phyloP scores from a whole-genome alignment of 371 early-diverging fungal genomes.

The Actinomucor elegans region DNA sequence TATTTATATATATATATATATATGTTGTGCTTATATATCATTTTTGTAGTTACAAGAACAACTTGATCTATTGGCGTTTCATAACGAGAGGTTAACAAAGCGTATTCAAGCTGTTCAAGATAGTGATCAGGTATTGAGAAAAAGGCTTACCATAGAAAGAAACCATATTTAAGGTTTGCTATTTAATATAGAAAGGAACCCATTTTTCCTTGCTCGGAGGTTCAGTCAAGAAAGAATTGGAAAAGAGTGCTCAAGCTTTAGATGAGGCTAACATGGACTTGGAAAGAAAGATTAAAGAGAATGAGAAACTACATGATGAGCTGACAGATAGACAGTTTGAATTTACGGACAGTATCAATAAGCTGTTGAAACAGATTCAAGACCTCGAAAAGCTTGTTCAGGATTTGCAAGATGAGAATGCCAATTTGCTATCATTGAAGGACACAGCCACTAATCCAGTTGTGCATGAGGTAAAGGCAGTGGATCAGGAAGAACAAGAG shows the following conservation, averaged over 20 bases:
- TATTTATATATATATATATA: background rate
- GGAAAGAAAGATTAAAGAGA: conserved; percentile 60
- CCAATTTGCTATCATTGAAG: conserved; percentile 20
- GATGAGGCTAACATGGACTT: conserved; percentile 57
- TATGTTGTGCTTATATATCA: background rate
- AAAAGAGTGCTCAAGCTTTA: conserved; percentile 52
- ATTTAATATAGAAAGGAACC: conserved; percentile 37
- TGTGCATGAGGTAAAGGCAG: background rate
- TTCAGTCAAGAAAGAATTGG: conserved; percentile 63
- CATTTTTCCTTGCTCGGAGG: conserved; percentile 55
- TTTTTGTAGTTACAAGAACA: conserved; percentile 51
- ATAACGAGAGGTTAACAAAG: conserved; percentile 66
- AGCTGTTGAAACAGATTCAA: conserved; percentile 50
- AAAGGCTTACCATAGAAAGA: background rate
- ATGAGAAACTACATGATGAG: conserved; percentile 41
- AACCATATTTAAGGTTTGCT: background rate
- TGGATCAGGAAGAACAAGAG: conserved; percentile 27
- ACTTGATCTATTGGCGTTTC: conserved; percentile 62
- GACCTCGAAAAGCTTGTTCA: conserved; percentile 55
- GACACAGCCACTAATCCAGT: too few species aligned
- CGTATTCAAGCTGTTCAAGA: conserved; percentile 66
- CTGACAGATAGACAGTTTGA: conserved; percentile 9
- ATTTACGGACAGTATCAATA: conserved; percentile 49
- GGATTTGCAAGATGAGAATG: conserved; percentile 49
- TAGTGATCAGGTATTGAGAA: conserved; percentile 43